Base-by-base conservation (phyloP, 2,329 filamentous ascomycete genomes). In the Saccharata proteae region DNA sequence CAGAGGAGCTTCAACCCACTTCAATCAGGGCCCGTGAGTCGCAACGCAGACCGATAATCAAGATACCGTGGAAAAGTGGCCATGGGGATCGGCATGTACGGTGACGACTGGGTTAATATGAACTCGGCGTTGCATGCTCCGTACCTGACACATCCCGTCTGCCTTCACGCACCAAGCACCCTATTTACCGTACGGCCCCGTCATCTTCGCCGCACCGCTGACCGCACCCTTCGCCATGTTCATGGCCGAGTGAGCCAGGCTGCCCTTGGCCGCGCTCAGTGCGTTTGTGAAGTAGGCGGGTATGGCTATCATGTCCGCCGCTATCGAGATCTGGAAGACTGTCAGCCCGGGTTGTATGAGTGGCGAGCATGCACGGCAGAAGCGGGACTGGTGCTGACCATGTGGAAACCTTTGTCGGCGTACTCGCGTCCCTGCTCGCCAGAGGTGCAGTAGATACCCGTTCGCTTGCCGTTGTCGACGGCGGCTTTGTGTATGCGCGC, bases 401-500 rank as follows among this genome's bases (percentile, higher is more conserved):
- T 67, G 36, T 69, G 62, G 44, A 71, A 72, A 0, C 68, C 68
- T 34, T 58, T 55, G 26, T 69, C 61, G 3, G 64, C 66, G 45
- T 64, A 72, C 29, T 56, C 51, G 40, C 57, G 59, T 5, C 67
- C 63, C 42, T 67, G 58, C 31, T 67, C 64, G 1, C 67, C 67
- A 25, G 55, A 59, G 1, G 60, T 64, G 37, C 64, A 68, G 40
- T 68, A 74, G 23, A 74, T 71, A 0, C 65, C 68, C 2, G 61
- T 60, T 36, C 55, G 61, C 52, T 72, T 74, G 9, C 66, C 65
- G 15, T 62, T 62, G 7, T 55, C 58, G 35, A 64, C 55, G 3
- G 69, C 68, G 1, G 66, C 66, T 16, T 61, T 55, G 35, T 61
- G 61, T 32, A 73, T 64, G 19, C 50, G 58, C 12, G 58, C 56